Evolutionary conservation across 495 filamentous ascomycete species (phyloP), one percentile per base, ranked within the genome.

Genomic region (Penicillium riverlandense): DNA sequence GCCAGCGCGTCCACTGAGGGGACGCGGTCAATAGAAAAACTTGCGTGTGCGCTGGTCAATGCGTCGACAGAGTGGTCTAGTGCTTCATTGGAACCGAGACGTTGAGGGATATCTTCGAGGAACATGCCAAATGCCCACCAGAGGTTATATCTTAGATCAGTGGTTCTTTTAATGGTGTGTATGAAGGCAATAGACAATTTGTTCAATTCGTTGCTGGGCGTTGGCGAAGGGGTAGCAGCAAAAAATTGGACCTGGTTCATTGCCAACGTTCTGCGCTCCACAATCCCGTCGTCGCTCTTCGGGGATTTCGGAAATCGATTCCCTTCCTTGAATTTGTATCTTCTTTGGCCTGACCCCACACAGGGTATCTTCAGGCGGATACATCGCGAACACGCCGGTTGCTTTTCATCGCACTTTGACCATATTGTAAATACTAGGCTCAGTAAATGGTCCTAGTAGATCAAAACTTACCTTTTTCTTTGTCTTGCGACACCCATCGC

Each of bases 381-480:
- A 46, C 74, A 78, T 53, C 72, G 58, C 7, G 69, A 65, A 44
- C 74, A 78, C 12, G 59, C 8, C 6, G 68, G 69, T 38, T 51
- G 59, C 41, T 53, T 55, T 48, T 61, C 62, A 45, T 74, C 70
- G 42, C 70, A 74, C 70, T 22, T 22, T 74, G 36, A 37, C 29
- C 8, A 31, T 12, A 10, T 12, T 15, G 22, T 49, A 12, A 34
- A 28, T 36, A 6, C 14, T 42, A 30, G 1, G 15, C 0, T 38
- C 14, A 22, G 6, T 15, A 2, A 31, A 15, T 1, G 10, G 28
- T 7, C 14, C 10, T 1, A 1, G 16, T 29, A 29, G 16, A n/a
- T 27, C n/a, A 29, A 14, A 16, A 29, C 43, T 16, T 53, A 76
- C 74, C 65, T 76, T 76, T 55, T 78, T 77, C 62, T 75, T 78